A percentile compares a stretch with the other conserved stretches of the same genome.
phyloP scores from a whole-genome alignment of 805 yeast genomes.

The Jamesozyma gamospora region DNA sequence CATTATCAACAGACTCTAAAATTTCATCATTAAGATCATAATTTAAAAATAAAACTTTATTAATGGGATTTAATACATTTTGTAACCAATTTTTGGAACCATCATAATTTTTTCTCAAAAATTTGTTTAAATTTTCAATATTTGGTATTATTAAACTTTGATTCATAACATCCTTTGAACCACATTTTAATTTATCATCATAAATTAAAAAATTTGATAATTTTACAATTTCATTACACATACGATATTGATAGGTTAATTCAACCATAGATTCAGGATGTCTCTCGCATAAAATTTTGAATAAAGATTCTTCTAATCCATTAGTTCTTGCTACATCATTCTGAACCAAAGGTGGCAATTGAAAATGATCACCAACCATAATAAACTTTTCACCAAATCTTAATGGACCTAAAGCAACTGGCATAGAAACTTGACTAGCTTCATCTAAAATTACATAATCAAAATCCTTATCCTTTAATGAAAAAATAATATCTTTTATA shows the following conservation, averaged over 20 bases:
- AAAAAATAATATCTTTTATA: conserved; percentile 29
- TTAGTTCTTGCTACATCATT: conserved; percentile 53
- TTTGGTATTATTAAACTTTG: conserved; percentile 38
- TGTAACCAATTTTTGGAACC: conserved; percentile 41
- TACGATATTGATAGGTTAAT: conserved; percentile 76
- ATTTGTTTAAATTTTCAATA: conserved; percentile 11
- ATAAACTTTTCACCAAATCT: conserved; percentile 68
- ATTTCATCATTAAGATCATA: conserved; percentile 54
- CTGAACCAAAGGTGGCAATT: conserved; percentile 79
- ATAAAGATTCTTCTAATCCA: conserved; percentile 60
- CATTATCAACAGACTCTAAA: conserved; percentile 49
- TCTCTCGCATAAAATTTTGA: conserved; percentile 58
- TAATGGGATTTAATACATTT: conserved; percentile 41
- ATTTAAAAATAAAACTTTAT: conserved; percentile 65
- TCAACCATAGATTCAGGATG: conserved; percentile 72
- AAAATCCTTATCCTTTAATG: conserved; percentile 40
- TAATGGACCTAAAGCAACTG: conserved; percentile 82
- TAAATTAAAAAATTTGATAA: conserved; percentile 75
- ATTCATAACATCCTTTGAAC: conserved; percentile 50
- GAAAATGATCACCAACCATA: conserved; percentile 94
- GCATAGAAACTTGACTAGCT: conserved; percentile 91
- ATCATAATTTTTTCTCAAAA: not conserved
- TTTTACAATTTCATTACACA: conserved; percentile 83
- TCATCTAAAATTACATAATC: conserved; percentile 95
- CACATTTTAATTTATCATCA: conserved; percentile 67